Base-by-base conservation (phyloP, 1,139 yeast genomes). In the Protomyces inouyei region DNA sequence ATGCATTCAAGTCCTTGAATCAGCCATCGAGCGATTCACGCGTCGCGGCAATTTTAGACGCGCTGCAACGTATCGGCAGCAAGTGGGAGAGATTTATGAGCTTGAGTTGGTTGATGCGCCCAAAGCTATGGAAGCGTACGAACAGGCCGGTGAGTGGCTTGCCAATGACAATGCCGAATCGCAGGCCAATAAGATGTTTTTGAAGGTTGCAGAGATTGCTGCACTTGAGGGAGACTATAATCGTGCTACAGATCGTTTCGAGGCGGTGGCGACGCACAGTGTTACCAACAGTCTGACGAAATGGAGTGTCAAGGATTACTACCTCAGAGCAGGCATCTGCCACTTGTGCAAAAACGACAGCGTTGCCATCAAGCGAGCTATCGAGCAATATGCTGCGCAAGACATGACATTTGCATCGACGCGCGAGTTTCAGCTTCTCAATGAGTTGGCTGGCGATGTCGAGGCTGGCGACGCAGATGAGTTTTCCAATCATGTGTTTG, bases 131-230 rank as follows among this genome's bases (percentile, higher is more conserved):
- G 80, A 81, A 66, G 84, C 93, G 36, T 93, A 88, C 74, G 96
- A 91, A 73, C 88, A 87, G 71, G 97, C 98, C 3, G 97, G 97
- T 52, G 98, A 95, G 73, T 93, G 97, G 89, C 91, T 88, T 74
- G 83, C 85, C 67, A 91, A 95, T 68, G 98, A 93, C 76, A 93
- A 90, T 67, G 98, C 98, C 0, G 88, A 87, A 69, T 96, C 97
- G 8, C 80, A 93, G 67, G 85, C 97, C 38, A 91, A 86, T 76
- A 93, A 93, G 77, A 91, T 96, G 32, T 88, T 82, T 71, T 78
- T 92, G 71, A 90, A 90, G 75, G 88, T 93, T 70, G 98, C 98
- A 0, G 98, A 93, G 73, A 80, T 93, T 71, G 81, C 86, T 64
- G 96, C 96, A n/a, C 76, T 86, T 65, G 80, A 82, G 64, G 91